Conservation (phyloP, 257 asterid genomes). For the Nicotiana noctiflora region DNA sequence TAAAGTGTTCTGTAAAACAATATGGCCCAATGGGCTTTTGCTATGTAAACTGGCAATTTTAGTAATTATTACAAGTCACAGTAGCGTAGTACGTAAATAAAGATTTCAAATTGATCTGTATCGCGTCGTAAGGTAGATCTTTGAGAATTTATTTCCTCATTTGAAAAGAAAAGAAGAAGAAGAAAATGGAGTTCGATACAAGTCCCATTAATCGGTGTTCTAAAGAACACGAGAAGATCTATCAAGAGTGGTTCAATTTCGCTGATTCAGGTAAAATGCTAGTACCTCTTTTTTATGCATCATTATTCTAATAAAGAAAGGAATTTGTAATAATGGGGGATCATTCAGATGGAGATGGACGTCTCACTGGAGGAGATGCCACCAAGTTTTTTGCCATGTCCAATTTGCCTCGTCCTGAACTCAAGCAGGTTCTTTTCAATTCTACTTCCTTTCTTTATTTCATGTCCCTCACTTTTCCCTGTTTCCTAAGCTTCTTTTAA, state of each 20-base stretch:
- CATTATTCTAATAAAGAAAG: not conserved
- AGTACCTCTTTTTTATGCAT: no score
- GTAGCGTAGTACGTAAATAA: no score
- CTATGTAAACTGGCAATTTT: no score
- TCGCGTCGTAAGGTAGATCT: no score
- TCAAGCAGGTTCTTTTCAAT: slow-evolving; percentile 54
- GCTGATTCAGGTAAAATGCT: slow-evolving; percentile 68
- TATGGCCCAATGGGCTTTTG: no score
- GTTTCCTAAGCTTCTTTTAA: not conserved
- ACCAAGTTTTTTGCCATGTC: slow-evolving; percentile 81
- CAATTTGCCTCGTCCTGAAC: slow-evolving; percentile 80
- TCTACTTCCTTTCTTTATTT: no score
- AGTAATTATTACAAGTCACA: no score
- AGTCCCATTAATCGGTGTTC: slow-evolving; percentile 79
- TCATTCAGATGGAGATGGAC: slow-evolving; percentile 79
- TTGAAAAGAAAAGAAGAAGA: not conserved
- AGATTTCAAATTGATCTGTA: no score
- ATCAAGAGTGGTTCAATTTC: slow-evolving; percentile 64
- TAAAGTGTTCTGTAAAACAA: no score
- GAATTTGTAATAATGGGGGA: not conserved
- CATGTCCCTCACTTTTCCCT: not conserved
- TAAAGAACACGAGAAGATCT: slow-evolving; percentile 69
- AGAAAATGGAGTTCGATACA: slow-evolving; percentile 69
- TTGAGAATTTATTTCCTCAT: not conserved
- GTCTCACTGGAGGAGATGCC: slow-evolving; percentile 80